Evolutionary conservation across 75 land plant species (phyloP), one percentile per base, ranked within the genome.

Genomic region (Pinus taeda): DNA sequence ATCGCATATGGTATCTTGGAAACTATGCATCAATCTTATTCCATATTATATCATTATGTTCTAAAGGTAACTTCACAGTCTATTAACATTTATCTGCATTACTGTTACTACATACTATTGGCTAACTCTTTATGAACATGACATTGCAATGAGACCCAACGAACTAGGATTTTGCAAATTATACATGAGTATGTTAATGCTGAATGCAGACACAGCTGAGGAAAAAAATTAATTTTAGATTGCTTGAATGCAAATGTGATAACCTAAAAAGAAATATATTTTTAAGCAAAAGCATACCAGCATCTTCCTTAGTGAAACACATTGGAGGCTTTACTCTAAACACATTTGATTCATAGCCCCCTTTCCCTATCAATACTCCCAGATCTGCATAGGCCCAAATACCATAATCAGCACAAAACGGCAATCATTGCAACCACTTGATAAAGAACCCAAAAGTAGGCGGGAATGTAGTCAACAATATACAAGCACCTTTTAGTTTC

Each of bases 321-420:
- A 96, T 96, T 1, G 99, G 99, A 36, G 99, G 99, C 85, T 96
- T 96, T 71, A 96, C 85, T 85, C 99, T 76, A 85, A 96, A 94
- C 33, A 94, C 98, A 78, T 96, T 96, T 21, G 88, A 94, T 77
- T 91, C 91, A 26, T 90, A 79, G 37, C 98, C 98, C 20, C 98
- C 96, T 81, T 95, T 95, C 6, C 98, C 98, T 24, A 93, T 84
- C 6, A 95, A 83, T 37, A 93, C 81, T 79, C 98, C 98, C 58
- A 95, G 87, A 74, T 95, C 98, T 95, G 76, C 77, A 83, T 18
- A 20, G 55, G 2, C 55, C 55, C 55, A 49, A 49, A 49, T 49
- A 49, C 55, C 9, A 11, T 18, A 20, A 18, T 69, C 49, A 69
- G 36, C 42, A 69, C 55, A 5, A 49, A 9, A 49, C 9, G 55